Base-by-base conservation (phyloP, 768 basidiomycete species). In the Tylopilus sp. region DNA sequence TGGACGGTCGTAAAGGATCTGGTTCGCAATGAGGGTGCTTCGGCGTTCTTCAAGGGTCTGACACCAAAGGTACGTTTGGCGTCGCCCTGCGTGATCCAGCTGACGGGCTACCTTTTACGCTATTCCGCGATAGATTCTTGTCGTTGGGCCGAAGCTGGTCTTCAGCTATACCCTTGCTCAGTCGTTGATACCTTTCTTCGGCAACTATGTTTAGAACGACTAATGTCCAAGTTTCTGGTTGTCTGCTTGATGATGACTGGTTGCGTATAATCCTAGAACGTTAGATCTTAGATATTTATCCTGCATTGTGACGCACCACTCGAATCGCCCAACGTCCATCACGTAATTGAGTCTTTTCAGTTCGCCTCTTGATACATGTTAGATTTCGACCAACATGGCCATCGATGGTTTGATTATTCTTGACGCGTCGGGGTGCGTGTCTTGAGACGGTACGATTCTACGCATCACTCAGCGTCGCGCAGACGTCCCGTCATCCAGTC, bases 131-230 rank as follows among this genome's bases (percentile, higher is more conserved):
- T 28, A 95, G 92, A 89, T 96, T 62, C 79, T 98, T 42, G 93
- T 98, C 56, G 94, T 98, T 33, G 95, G 94, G 47, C 96, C 96
- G 36, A 98, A 98, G 75, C 84, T 98, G 31, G 92, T 98, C 62
- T 98, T 98, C 81, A 93, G 91, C 63, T 98, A 96, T 76, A 98
- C 96, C 45, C 82, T 98, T 4, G 96, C 96, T 12, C 96, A 98
- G 72, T 89, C 88, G 17, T 78, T 98, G 71, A 98, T 98, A 76
- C 95, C 95, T 42, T 75, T 87, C 63, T 97, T 95, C 73, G 81
- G 86, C 38, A 83, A 91, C 70, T 95, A 90, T 70, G 89, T 91
- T 56, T 91, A 67, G 64, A 64, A 47, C 45, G 45, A 25, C 8
- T 11, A 14, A 24, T 26, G 24, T 28, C 21, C 50, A 26, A 46